Percentiles rank a stretch among this genome's conserved stretches.
phyloP scores from a whole-genome alignment of 1,284 basidiomycete species.

The Meira miltonrushii region DNA sequence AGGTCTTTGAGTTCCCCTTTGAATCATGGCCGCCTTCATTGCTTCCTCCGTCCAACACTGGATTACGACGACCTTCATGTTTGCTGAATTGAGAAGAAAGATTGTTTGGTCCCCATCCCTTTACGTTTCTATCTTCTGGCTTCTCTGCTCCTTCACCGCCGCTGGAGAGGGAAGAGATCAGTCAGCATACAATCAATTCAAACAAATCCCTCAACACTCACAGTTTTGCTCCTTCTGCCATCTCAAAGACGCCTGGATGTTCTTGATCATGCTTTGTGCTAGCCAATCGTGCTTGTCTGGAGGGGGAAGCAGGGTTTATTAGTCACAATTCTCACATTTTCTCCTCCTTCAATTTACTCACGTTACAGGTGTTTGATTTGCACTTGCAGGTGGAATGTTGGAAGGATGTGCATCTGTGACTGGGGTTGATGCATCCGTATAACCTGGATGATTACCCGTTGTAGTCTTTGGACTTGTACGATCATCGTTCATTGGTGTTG shows the following conservation, averaged over 20 bases:
- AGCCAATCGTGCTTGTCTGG: neutral
- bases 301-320: too few species aligned
- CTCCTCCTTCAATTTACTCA: neutral
- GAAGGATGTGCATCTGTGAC: slow-evolving; percentile 24
- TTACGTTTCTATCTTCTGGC: slow-evolving; percentile 26
- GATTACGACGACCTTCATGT: slow-evolving; percentile 28
- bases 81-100: slow-evolving; percentile 31
- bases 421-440: slow-evolving; percentile 30
- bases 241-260: slow-evolving; percentile 23
- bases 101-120: slow-evolving; percentile 29
- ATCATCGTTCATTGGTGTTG: neutral
- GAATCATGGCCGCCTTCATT: slow-evolving; percentile 24
- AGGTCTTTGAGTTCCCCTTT: slow-evolving; percentile 6
- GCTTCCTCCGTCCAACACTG: slow-evolving; percentile 29
- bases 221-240: slow-evolving; percentile 30
- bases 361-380: slow-evolving; percentile 11
- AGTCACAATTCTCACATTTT: neutral
- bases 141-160: slow-evolving; percentile 21
- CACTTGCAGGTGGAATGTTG: slow-evolving; percentile 20
- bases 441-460: slow-evolving; percentile 20
- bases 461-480: neutral
- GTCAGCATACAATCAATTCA: neutral
- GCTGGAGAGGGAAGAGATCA: neutral
- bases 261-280: slow-evolving; percentile 17
- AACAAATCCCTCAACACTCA: neutral